Evolutionary conservation across 1,284 basidiomycete species (phyloP), one percentile per base, ranked within the genome.

Genomic region (Vanrija sp.): DNA sequence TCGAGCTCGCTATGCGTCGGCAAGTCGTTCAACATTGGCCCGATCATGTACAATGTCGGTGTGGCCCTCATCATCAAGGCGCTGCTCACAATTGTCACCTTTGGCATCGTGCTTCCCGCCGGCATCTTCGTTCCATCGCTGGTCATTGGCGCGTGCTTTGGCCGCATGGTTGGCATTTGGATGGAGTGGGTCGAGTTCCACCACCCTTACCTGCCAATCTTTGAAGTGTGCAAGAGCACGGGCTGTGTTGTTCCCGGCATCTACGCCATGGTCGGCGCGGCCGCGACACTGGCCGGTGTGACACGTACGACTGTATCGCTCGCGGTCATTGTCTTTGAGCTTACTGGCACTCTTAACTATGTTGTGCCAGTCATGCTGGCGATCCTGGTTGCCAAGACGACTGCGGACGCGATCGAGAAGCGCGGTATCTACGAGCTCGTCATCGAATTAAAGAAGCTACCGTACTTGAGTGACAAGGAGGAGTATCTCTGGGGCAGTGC

Each of bases 101-200:
- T 98, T 63, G 94, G 94, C 3, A 91, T 96, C 78, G 91, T 89
- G 68, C 70, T 96, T 4, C 92, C 92, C 15, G 93, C 94, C 5
- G 95, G 95, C 2, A 95, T 99, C 65, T 98, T 99, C 76, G 91
- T 99, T 26, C 95, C 96, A 0, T 92, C 93, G 0, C 83, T 99
- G 26, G 93, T 91, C 19, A 93, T 97, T n/a, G 96, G 95, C 18
- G 96, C 95, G 0, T 94, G 92, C 67, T 90, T 90, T 44, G 95
- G 95, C 3, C 83, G 95, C 21, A 86, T 97, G 48, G 71, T 94
- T 23, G 96, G 96, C 19, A 85, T 97, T 43, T 67, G 80, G 3
- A 83, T 98, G 74, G 90, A 95, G 72, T 89, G 85, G 76, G 66
- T 87, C 52, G 87, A 91, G 68, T 84, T 80, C 72, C 80, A 80